Evolutionary conservation across 1,284 basidiomycete genomes (phyloP), one percentile per base, ranked within the genome.

Genomic region (Malassezia brasiliensis): DNA sequence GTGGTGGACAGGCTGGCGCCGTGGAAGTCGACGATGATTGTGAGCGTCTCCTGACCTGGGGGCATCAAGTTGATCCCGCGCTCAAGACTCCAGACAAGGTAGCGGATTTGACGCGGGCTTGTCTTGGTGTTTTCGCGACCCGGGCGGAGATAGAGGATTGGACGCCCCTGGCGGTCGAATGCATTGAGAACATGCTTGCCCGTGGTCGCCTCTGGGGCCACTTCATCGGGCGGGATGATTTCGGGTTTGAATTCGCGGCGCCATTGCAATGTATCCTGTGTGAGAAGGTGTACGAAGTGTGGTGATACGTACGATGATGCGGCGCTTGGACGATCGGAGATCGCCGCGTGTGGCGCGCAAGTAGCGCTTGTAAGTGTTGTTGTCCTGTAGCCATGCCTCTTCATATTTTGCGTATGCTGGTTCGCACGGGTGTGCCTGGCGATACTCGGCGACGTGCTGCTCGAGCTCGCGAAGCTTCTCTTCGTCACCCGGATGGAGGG

Each of bases 101-200:
- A 71, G 7, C 65, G 52, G 37, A 74, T 63, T 49, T 74, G 72
- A 9, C 61, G 55, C 28, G 62, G 59, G 46, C 55, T 60, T 5
- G 66, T 60, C 20, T 55, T 57, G 37, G 72, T 74, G 49, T 74
- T 74, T 41, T 74, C 72, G 14, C 65, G 49, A 5, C 69, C 65
- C 1, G 72, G 70, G 3, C 65, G 55, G 22, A 74, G 66, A 48
- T 73, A 72, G 47, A 74, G 59, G 37, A 72, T 42, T 7, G 70
- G 69, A 8, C 72, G 52, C 19, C 67, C 61, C 1, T 67, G 53
- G 20, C 56, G 54, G 50, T 74, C 72, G 47, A 70, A 74, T 25
- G 70, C 72, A n/a, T 53, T 53, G 31, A 73, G 52, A 28, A 73
- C 47, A 44, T 68, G 67, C 47, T 74, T 74, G 31, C 72, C 72